Conservation (phyloP, 306 rosid genomes). For the Corylus heterophylla region DNA sequence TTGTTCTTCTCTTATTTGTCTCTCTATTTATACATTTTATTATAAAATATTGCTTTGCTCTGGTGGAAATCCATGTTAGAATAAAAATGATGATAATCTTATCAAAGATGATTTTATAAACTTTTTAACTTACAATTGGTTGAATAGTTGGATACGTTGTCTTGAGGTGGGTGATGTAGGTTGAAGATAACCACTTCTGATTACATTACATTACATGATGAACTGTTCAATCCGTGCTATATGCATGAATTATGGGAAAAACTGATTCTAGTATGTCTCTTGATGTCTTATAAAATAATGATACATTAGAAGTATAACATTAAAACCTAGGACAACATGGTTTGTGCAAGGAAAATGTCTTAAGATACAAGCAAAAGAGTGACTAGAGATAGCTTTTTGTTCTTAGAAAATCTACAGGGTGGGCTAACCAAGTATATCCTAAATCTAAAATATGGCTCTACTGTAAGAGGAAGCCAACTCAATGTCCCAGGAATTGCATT, state of each 20-base stretch:
- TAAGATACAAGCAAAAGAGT: neutral
- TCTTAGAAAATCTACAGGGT: neutral
- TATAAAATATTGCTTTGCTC: neutral
- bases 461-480: neutral
- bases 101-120: neutral
- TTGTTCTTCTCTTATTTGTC: constrained; percentile 6
- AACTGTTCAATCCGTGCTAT: neutral
- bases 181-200: neutral
- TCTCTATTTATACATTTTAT: neutral
- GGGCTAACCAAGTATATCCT: neutral
- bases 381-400: neutral
- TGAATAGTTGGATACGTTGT: neutral
- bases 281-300: neutral
- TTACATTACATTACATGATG: neutral
- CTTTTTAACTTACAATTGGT: neutral
- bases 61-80: neutral
- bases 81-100: neutral
- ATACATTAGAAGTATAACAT: too few relatives aligned
- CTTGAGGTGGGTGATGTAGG: neutral
- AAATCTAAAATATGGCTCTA: neutral
- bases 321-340: too few relatives aligned
- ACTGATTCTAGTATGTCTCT: neutral
- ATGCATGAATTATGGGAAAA: neutral
- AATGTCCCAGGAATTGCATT: neutral
- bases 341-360: neutral